phyloP scores from a whole-genome alignment of 352 stramenopile genomes.

The Phytophthora foliorum region DNA sequence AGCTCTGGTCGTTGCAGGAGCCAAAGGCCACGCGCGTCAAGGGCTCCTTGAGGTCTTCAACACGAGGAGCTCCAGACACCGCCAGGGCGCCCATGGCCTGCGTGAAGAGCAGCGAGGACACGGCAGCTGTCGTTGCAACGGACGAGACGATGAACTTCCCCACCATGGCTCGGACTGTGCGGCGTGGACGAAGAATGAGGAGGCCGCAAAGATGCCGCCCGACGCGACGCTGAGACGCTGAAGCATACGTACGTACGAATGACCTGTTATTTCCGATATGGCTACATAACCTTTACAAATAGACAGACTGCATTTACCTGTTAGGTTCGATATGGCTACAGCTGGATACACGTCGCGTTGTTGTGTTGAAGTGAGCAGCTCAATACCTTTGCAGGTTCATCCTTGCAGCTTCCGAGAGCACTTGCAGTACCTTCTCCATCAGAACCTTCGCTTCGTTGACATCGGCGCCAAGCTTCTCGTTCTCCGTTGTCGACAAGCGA shows the following conservation, averaged over 20 bases:
- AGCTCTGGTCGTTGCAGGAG: slow-evolving; percentile 91
- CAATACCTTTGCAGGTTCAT: neutral
- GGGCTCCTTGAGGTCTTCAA: slow-evolving; percentile 59
- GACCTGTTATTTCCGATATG: slow-evolving; percentile 31
- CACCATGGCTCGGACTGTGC: slow-evolving; percentile 7
- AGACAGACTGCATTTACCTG: neutral
- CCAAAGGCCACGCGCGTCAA: slow-evolving; percentile 78
- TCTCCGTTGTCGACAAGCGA: slow-evolving; percentile 24
- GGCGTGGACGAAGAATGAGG: slow-evolving; percentile 16
- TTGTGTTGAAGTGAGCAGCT: slow-evolving; percentile 32
- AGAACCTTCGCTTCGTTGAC: slow-evolving; percentile 39
- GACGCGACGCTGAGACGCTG: slow-evolving; percentile 13
- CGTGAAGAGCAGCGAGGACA: slow-evolving; percentile 29
- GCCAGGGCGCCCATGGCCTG: slow-evolving; percentile 18
- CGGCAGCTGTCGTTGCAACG: slow-evolving; percentile 19
- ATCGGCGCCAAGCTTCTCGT: slow-evolving; percentile 22
- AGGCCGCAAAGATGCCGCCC: slow-evolving; percentile 17
- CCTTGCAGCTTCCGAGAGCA: slow-evolving; percentile 22
- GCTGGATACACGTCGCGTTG: slow-evolving; percentile 17
- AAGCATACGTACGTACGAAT: slow-evolving; percentile 32
- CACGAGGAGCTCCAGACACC: slow-evolving; percentile 23
- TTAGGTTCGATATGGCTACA: slow-evolving; percentile 34
- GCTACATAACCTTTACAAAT: slow-evolving; percentile 26
- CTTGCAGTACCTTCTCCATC: slow-evolving; percentile 39
- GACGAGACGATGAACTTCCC: slow-evolving; percentile 13